Base-by-base conservation (phyloP, 2,329 filamentous ascomycete species). In the Penicillium sumatraense region DNA sequence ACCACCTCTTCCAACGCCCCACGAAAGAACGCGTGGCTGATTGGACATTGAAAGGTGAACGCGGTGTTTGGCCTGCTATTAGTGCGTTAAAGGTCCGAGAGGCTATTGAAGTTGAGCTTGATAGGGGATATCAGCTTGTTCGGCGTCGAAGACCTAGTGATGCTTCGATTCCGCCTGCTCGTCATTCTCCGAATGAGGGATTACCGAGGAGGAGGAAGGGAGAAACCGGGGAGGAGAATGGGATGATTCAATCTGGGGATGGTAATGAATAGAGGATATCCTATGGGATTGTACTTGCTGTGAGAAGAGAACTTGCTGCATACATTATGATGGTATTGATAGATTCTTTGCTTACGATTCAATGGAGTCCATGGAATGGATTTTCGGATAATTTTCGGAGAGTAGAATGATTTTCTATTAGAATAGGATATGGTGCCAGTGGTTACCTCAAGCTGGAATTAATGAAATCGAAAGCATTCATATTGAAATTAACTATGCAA, bases 41-140 rank as follows among this genome's bases (percentile, higher is more conserved):
- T 64, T 97, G 93, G 93, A 92, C 96, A 51, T 74, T 87, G 27
- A 83, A 89, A 51, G 93, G 93, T 1, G 93, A 98, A 75, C 80
- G 87, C 58, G 93, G 90, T 62, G 91, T 96, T 0, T 98, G 93
- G 93, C 93, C 93, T 0, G 90, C 91, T 2, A 86, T 96, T 3
- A 87, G 87, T 27, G 91, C 92, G 13, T 75, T 98, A 58, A 88
- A 89, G 64, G 87, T 96, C 6, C 80, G 93, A 6, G 95, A 91
- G 72, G 89, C 88, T 4, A 83, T 98, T 7, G 93, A 98, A 73
- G 88, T 92, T 52, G 92, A 96, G 70, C 80, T 98, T 10, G 93
- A 97, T 71, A 80, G 87, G 44, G 89, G 90, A 0, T 97, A 96
- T 72, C 90, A 96, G 72, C 79, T 89, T 54, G 89, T 93, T 0